Conservation (phyloP, 768 basidiomycete genomes). For the Collybia sordida region DNA sequence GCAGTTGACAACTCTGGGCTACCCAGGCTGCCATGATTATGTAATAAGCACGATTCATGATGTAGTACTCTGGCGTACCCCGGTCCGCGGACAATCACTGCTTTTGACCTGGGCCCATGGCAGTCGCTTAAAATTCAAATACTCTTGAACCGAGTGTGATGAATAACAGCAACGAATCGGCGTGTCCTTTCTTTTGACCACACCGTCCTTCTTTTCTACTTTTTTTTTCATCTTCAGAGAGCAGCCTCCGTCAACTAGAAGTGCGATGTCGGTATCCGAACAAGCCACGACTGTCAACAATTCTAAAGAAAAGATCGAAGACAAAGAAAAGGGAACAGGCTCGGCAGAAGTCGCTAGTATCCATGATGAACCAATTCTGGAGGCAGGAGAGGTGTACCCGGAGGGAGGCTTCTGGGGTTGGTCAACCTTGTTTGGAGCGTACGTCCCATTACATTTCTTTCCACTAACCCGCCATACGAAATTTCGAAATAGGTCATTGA, state of each 20-base stretch:
- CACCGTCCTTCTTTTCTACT: no score
- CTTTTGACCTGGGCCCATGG: neutral
- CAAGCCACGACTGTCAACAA: neutral
- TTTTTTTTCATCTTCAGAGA: neutral
- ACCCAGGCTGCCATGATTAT: no score
- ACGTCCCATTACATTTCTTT: neutral
- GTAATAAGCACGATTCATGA: neutral
- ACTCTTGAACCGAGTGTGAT: no score
- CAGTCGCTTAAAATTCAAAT: no score
- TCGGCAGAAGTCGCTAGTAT: no score
- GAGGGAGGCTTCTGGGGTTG: neutral
- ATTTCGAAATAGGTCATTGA: conserved; percentile 4
- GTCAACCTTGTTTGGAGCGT: neutral
- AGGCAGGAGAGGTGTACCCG: neutral
- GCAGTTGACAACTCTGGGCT: no score
- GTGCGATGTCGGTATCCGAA: neutral
- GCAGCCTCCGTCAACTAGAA: neutral
- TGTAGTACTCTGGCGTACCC: neutral
- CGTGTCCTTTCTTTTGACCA: no score
- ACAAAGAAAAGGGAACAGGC: no score
- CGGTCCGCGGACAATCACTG: neutral
- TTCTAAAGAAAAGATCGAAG: neutral
- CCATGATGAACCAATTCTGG: no score
- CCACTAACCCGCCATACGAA: neutral
- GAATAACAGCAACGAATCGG: no score